Evolutionary conservation across 768 basidiomycete species (phyloP).

Genomic region (Mycena leptocephala): DNA sequence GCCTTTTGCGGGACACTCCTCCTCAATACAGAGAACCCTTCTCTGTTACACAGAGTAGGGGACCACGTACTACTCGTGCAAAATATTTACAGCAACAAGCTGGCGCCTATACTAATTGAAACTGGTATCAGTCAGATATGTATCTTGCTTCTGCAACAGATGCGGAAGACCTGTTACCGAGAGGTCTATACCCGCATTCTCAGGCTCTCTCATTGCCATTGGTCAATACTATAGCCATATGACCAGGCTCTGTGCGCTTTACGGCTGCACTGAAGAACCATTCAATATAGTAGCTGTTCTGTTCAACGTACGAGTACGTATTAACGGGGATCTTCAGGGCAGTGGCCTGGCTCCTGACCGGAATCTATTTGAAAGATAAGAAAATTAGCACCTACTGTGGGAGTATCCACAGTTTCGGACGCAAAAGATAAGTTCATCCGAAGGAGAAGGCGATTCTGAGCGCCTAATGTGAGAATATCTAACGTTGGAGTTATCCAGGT

Average conservation of each 20-base stretch:
- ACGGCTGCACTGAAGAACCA: background rate
- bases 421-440: background rate
- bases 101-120: background rate
- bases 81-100: background rate
- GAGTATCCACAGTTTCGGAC: background rate
- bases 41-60: too few relatives aligned
- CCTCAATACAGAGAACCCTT: too few relatives aligned
- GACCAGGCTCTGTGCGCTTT: background rate
- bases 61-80: background rate
- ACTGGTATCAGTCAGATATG: background rate
- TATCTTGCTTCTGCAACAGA: background rate
- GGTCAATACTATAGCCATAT: background rate
- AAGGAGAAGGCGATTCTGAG: background rate
- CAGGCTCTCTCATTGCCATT: background rate
- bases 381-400: background rate
- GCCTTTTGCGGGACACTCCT: too few relatives aligned
- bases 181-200: too few relatives aligned
- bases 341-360: too few relatives aligned
- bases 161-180: too few relatives aligned
- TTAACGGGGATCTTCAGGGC: background rate
- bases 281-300: background rate
- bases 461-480: too few relatives aligned
- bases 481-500: too few relatives aligned
- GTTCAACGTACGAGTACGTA: constrained; percentile 1
- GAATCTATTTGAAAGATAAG: background rate